Conservation (phyloP, 352 stramenopile genomes). For the Thalassiosira exigua region DNA sequence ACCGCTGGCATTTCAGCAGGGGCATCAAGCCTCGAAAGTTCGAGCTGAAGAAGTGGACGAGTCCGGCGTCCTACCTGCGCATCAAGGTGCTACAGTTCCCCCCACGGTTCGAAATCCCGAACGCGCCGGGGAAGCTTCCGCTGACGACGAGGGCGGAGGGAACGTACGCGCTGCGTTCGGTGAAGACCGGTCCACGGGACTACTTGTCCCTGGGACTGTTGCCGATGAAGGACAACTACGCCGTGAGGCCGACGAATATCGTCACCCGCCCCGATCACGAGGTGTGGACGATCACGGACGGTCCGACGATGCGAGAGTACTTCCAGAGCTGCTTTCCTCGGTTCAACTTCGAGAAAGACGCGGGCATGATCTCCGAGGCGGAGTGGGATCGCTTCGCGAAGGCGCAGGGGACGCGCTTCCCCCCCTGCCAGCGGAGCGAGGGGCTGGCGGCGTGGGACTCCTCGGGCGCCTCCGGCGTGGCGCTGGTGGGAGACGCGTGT, state of each 20-base stretch:
- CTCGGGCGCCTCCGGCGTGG: slow-evolving; percentile 38
- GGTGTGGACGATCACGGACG: slow-evolving; percentile 59
- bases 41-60: too few relatives aligned
- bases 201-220: slow-evolving; percentile 61
- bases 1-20: too few relatives aligned
- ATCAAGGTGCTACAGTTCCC: too few relatives aligned
- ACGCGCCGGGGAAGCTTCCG: slow-evolving; percentile 16
- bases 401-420: slow-evolving; percentile 54
- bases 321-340: slow-evolving; percentile 62
- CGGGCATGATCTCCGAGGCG: slow-evolving; percentile 43
- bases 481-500: slow-evolving; percentile 69
- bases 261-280: slow-evolving; percentile 67
- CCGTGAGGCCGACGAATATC: slow-evolving; percentile 63
- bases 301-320: slow-evolving; percentile 40
- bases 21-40: too few relatives aligned
- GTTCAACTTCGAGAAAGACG: slow-evolving; percentile 35
- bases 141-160: slow-evolving; percentile 18
- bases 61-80: too few relatives aligned
- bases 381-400: slow-evolving; percentile 70
- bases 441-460: slow-evolving; percentile 45
- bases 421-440: slow-evolving; percentile 58
- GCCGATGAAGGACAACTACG: slow-evolving; percentile 57
- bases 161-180: slow-evolving; percentile 60
- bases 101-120: too few relatives aligned
- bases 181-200: slow-evolving; percentile 30